phyloP scores from a whole-genome alignment of 2,329 filamentous ascomycete species.

The Lasiodiplodia sp. region DNA sequence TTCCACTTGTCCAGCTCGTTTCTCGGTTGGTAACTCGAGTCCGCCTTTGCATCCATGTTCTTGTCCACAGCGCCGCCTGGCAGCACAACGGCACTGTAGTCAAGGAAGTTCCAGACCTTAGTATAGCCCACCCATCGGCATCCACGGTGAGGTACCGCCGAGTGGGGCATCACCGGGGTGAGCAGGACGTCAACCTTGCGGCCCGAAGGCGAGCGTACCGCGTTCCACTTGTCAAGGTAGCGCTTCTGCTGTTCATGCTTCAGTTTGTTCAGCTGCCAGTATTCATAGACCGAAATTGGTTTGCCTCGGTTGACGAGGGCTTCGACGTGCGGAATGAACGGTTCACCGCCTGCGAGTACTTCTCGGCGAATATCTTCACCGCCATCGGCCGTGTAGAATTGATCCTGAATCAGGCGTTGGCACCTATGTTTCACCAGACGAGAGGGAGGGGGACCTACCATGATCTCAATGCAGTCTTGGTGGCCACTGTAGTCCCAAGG shows the following conservation, averaged over 20 bases:
- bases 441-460: conserved; percentile 12
- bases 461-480: conserved; percentile 9
- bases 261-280: conserved; percentile 39
- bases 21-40: conserved; percentile 50
- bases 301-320: conserved; percentile 39
- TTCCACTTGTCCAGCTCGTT: conserved; percentile 63
- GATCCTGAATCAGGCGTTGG: conserved; percentile 28
- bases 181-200: conserved; percentile 49
- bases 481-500: conserved; percentile 44
- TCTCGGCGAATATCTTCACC: conserved; percentile 11
- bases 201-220: conserved; percentile 37
- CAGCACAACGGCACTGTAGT: conserved; percentile 63
- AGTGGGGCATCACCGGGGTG: conserved; percentile 46
- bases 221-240: conserved; percentile 50
- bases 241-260: conserved; percentile 42
- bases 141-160: conserved; percentile 50
- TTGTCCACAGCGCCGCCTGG: conserved; percentile 65
- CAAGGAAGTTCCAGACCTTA: conserved; percentile 61
- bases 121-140: conserved; percentile 57
- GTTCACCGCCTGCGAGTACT: conserved; percentile 41
- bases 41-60: conserved; percentile 54
- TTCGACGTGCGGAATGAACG: conserved; percentile 40
- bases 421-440: not conserved
- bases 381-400: conserved; percentile 20
- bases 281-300: conserved; percentile 36